A percentile compares a stretch with the other conserved stretches of the same genome.
Conservation (phyloP, 2,329 filamentous ascomycete species). For the Colletotrichum cereale region DNA sequence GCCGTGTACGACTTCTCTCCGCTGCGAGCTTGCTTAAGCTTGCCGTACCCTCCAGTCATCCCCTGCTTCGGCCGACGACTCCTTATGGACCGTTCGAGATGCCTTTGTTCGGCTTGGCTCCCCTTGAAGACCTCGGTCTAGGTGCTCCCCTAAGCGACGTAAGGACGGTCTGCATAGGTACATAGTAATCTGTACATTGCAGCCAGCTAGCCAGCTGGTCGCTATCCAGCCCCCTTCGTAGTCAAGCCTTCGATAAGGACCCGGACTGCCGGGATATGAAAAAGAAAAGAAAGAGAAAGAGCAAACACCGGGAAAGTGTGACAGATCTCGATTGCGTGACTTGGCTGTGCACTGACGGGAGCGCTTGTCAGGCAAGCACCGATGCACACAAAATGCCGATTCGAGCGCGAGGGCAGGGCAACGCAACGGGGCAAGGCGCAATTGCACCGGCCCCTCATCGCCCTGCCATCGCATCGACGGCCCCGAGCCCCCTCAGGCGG, state of each 20-base stretch:
- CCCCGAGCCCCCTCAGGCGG: not conserved
- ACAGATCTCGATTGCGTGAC: constrained; percentile 30
- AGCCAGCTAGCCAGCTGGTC: not conserved
- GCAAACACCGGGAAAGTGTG: not conserved
- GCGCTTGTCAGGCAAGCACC: constrained; percentile 18
- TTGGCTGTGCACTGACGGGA: constrained; percentile 8
- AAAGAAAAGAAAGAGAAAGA: not conserved
- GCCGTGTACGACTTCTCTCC: not conserved
- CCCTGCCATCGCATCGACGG: not conserved
- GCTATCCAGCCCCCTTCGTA: not conserved
- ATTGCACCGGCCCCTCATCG: not conserved
- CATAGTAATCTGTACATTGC: no score
- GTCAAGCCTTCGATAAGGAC: constrained; percentile 7
- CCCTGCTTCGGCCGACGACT: constrained; percentile 12
- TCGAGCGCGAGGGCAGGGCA: not conserved
- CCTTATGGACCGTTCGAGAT: constrained; percentile 3
- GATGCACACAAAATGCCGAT: not conserved
- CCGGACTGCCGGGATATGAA: not conserved
- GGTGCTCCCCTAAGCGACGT: constrained; percentile 1
- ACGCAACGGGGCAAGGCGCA: not conserved
- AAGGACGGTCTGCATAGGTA: not conserved
- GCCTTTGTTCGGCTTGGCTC: no score
- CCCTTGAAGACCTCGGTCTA: constrained; percentile 15
- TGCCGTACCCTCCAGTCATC: not conserved
- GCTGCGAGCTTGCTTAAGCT: not conserved